phyloP scores from a whole-genome alignment of 2,329 filamentous ascomycete genomes.

The Diaporthe sp. region DNA sequence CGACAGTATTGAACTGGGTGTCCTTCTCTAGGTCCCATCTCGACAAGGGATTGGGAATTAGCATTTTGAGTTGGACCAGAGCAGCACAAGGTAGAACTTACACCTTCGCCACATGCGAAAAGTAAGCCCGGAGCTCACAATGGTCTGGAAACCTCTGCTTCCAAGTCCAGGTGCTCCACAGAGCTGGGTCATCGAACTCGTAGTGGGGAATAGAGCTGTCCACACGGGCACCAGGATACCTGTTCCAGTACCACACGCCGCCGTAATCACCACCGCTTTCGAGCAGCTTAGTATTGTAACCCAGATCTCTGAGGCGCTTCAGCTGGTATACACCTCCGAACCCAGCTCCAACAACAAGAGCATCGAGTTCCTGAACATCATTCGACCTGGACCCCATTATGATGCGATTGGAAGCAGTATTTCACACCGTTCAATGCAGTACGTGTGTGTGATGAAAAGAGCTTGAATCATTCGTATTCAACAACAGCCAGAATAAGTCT shows the following conservation, averaged over 20 bases:
- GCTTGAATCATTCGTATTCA: not conserved
- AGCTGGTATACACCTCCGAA: conserved; percentile 38
- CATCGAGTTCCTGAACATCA: conserved; percentile 25
- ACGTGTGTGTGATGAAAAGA: not conserved
- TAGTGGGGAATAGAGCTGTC: conserved; percentile 31
- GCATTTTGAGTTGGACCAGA: not conserved
- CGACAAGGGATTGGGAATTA: not conserved
- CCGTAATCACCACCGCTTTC: conserved; percentile 28
- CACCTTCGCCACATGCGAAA: conserved; percentile 27
- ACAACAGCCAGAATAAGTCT: too few relatives aligned
- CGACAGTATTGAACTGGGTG: conserved; percentile 24
- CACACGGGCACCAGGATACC: conserved; percentile 35
- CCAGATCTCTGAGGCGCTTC: conserved; percentile 24
- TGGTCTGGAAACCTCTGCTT: conserved; percentile 33
- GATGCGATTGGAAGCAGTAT: not conserved
- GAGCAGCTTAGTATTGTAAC: conserved; percentile 28
- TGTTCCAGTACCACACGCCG: conserved; percentile 32
- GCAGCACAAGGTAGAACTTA: not conserved
- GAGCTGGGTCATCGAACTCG: conserved; percentile 33
- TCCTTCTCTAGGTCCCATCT: conserved; percentile 37
- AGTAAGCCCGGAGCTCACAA: conserved; percentile 33
- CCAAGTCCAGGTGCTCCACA: conserved; percentile 35
- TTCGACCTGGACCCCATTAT: not conserved
- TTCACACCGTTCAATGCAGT: not conserved
- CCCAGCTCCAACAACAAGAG: conserved; percentile 36